Base-by-base conservation (phyloP, 2,329 filamentous ascomycete species). In the Penicillium vulpinum region DNA sequence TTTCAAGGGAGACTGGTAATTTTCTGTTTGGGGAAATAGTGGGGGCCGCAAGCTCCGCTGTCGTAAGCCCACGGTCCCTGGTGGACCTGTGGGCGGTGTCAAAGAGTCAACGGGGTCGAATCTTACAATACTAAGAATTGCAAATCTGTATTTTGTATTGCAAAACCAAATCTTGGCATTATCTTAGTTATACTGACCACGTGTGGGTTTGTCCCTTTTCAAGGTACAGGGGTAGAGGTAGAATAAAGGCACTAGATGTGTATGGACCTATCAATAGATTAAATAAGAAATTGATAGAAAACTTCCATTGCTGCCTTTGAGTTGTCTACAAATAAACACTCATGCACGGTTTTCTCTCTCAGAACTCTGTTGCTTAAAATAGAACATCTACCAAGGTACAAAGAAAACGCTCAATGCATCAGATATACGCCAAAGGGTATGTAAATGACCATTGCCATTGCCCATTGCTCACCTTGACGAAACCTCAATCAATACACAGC, bases 1-100 rank as follows among this genome's bases (percentile, higher is more conserved):
- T 52, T 46, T 56, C 52, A 52, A 48, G 40, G 33, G 53, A 54
- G 16, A 45, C 49, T 45, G 45, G 54, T 56, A 56, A 49, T 57
- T 57, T 57, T 57, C 50, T 39, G 38, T 51, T 49, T 48, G 38
- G 55, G 51, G 51, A 52, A 55, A 36, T 13, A 52, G 54, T 56
- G 54, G 54, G 53, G 54, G 28, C 48, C 48, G 2, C 2, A 48
- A 39, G n/a, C 44, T 54, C 51, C 51, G 43, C 51, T 39, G 24
- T 28, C 29, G 26, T 26, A 28, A 36, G 43, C 29, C 31, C 15
- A 48, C 22, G 21, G 39, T 33, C 22, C 28, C n/a, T 7, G 24
- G n/a, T n/a, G n/a, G n/a, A 35, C 31, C 2, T 35, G n/a, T n/a
- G 31, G 15, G 16, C 31, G 16, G 6, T 4, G 6, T 16, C 24